Evolutionary conservation across 495 filamentous ascomycete genomes (phyloP), one percentile per base, ranked within the genome.

Genomic region (Astrothelium subdiscretum): DNA sequence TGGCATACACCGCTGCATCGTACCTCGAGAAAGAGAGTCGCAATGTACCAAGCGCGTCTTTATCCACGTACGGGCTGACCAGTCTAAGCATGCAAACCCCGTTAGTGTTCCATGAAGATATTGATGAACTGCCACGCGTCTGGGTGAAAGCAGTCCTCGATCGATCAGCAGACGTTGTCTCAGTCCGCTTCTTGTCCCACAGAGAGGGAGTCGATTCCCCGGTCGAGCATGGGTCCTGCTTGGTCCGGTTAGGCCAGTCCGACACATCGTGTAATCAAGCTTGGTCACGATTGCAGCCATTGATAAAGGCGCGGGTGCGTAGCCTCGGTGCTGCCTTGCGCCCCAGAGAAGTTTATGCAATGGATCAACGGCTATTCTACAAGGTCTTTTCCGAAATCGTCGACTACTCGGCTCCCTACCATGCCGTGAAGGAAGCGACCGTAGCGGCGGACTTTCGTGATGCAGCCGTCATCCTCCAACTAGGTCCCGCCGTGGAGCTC

Each of bases 301-400:
- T 67, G 11, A 48, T 67, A n/a, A 44, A 65, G 40, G 58, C 62
- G 5, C 57, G 65, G 20, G 15, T 67, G 54, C 59, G 20, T 22
- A 44, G 31, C 6, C 63, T 67, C 31, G 35, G 63, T 29, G 15
- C 60, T 58, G 32, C 59, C 24, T 40, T 18, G 11, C 11, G 29
- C 31, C 27, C 59, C 54, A 62, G 59, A 31, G 32, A 63, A 31
- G 61, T 60, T 26, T 63, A 67, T 43, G 38, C 42, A 3, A 63
- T 69, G 62, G 35, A 57, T 31, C 35, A 35, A 40, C 51, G n/a
- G 20, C 40, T 69, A 15, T 59, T 68, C 48, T 69, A 68, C 58
- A 64, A 64, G 57, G 27, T 69, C 6, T 69, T 69, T 38, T 58
- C 59, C 58, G 59, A 63, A 1, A 58, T 63, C 8, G 67, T 69